Percentiles rank a stretch among this genome's conserved stretches.
Conservation (phyloP, 2,329 filamentous ascomycete genomes). For the Dactylellina leptospora region DNA sequence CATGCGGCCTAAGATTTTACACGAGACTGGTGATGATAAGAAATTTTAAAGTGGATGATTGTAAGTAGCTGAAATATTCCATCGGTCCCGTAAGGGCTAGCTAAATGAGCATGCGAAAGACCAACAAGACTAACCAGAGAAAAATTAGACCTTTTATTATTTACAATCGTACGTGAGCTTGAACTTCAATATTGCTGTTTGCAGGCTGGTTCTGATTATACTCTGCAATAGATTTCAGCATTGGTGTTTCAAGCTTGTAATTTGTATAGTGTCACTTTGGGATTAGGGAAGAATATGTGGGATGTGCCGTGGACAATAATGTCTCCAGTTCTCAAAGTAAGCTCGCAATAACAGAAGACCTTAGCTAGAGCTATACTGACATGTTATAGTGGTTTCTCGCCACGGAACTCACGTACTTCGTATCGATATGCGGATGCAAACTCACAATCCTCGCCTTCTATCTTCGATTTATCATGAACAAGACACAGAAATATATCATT, state of each 20-base stretch:
- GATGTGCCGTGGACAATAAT: conserved; percentile 43
- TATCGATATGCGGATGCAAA: conserved; percentile 47
- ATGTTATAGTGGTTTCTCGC: conserved; percentile 34
- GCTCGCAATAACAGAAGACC: background rate
- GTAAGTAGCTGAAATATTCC: conserved; percentile 25
- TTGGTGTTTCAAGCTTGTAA: conserved; percentile 39
- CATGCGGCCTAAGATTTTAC: conserved; percentile 43
- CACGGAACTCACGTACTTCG: conserved; percentile 47
- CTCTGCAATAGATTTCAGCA: conserved; percentile 24
- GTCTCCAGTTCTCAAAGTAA: conserved; percentile 40
- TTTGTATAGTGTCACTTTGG: conserved; percentile 34
- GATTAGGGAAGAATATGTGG: conserved; percentile 48
- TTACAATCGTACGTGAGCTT: conserved; percentile 28
- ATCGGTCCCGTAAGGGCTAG: no score
- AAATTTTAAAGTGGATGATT: conserved; percentile 44
- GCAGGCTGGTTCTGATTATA: no score
- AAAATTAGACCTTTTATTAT: conserved; percentile 41
- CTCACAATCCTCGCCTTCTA: conserved; percentile 50
- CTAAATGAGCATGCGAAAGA: no score
- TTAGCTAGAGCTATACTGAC: background rate
- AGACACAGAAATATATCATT: conserved; percentile 40
- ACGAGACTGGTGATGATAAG: conserved; percentile 27
- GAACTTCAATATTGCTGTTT: background rate
- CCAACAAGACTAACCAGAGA: background rate
- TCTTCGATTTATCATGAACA: conserved; percentile 48